These are phyloP conservation scores for Polyplosphaeria fusca DNA, from an alignment of 495 filamentous ascomycete genomes.

Conservation along the genomic window DNA sequence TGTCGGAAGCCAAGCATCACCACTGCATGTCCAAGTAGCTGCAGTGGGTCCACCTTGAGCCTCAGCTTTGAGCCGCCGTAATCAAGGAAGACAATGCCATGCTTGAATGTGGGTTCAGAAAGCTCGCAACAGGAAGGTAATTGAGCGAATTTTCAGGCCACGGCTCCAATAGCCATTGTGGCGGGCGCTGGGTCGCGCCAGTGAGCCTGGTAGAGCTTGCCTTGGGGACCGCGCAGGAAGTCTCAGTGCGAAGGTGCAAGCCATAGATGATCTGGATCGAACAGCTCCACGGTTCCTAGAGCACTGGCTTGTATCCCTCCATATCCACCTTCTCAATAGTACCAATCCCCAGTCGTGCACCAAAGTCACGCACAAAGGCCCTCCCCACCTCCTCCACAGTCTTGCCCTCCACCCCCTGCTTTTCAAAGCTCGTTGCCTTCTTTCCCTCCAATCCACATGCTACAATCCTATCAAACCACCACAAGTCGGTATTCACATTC, in stretches of 20 bases:
- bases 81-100: no score
- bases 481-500: conserved; percentile 68
- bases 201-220: no score
- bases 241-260: no score
- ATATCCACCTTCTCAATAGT: conserved; percentile 1
- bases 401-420: conserved; percentile 32
- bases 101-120: not conserved
- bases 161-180: no score
- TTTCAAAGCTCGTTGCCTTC: conserved; percentile 64
- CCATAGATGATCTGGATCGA: no score
- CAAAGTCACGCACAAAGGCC: conserved; percentile 38
- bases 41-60: not conserved
- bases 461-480: conserved; percentile 75
- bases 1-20: not conserved
- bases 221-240: no score
- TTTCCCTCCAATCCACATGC: conserved; percentile 82
- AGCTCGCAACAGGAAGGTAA: no score
- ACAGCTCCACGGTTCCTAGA: no score
- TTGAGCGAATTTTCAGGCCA: no score
- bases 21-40: no score
- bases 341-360: conserved; percentile 24
- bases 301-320: not conserved
- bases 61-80: not conserved
- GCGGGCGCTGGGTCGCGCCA: no score
- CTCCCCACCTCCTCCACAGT: conserved; percentile 37